These are phyloP conservation scores for Francoa sonchifolia DNA, from an alignment of 441 rosid species.

Conservation along the genomic window DNA sequence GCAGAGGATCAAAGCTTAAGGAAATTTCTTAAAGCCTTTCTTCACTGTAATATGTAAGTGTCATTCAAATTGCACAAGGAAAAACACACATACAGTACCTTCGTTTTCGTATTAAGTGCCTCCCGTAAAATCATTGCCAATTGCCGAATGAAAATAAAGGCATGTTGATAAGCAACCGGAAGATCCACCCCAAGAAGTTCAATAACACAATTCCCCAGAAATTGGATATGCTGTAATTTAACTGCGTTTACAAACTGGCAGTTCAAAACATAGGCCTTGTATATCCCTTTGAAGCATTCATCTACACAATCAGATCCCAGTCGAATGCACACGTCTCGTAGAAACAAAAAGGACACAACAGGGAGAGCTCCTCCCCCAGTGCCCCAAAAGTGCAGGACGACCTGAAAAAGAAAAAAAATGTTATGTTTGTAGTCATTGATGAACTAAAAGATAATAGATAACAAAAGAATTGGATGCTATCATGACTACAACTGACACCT, in stretches of 20 bases:
- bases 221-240: constrained; percentile 65
- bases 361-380: constrained; percentile 80
- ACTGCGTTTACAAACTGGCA: constrained; percentile 73
- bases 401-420: constrained; percentile 27
- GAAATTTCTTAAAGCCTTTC: no score
- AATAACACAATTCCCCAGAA: constrained; percentile 69
- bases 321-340: constrained; percentile 73
- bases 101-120: constrained; percentile 77
- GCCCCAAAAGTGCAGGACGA: constrained; percentile 91
- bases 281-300: constrained; percentile 80
- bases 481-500: no score
- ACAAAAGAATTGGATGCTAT: no score
- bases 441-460: no score
- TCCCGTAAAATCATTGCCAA: constrained; percentile 75
- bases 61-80: background rate
- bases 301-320: constrained; percentile 70
- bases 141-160: constrained; percentile 80
- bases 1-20: no score
- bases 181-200: constrained; percentile 84
- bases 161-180: constrained; percentile 82
- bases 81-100: constrained; percentile 29
- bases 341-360: constrained; percentile 66
- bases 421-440: background rate
- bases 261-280: constrained; percentile 86
- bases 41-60: no score